phyloP scores from a whole-genome alignment of 2,329 filamentous ascomycete genomes.

The Elsinoe fawcettii region DNA sequence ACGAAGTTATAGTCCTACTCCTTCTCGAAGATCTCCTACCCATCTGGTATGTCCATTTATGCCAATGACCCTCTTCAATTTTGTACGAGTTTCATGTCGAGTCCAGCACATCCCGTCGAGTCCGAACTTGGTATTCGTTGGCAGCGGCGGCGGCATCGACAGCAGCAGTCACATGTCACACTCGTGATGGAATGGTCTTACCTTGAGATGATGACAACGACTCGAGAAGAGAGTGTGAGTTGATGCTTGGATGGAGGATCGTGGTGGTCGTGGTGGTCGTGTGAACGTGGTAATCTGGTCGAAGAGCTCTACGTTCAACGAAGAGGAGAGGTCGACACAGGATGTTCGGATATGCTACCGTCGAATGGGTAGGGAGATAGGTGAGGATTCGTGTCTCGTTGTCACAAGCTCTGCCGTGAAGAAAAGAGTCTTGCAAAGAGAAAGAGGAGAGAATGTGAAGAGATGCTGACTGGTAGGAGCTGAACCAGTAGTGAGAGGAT shows the following conservation, averaged over 20 bases:
- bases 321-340: conserved; percentile 32
- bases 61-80: not conserved
- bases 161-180: conserved; percentile 2
- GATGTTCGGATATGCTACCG: not conserved
- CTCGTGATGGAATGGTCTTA: conserved; percentile 21
- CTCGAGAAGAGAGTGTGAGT: conserved; percentile 22
- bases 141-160: not conserved
- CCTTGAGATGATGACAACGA: conserved; percentile 22
- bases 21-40: not conserved
- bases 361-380: not conserved
- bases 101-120: not conserved
- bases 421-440: conserved; percentile 3
- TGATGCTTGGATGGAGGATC: conserved; percentile 23
- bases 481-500: not conserved
- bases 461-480: conserved; percentile 6
- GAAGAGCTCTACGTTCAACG: conserved; percentile 34
- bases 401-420: not conserved
- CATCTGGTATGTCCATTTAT: not conserved
- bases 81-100: not conserved
- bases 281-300: not conserved
- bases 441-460: conserved; percentile 5
- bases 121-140: not conserved
- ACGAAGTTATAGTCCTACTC: not conserved
- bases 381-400: conserved; percentile 12
- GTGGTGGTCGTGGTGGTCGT: conserved; percentile 1